Base-by-base conservation (phyloP, 352 stramenopile genomes). In the Pythium diclinum region DNA sequence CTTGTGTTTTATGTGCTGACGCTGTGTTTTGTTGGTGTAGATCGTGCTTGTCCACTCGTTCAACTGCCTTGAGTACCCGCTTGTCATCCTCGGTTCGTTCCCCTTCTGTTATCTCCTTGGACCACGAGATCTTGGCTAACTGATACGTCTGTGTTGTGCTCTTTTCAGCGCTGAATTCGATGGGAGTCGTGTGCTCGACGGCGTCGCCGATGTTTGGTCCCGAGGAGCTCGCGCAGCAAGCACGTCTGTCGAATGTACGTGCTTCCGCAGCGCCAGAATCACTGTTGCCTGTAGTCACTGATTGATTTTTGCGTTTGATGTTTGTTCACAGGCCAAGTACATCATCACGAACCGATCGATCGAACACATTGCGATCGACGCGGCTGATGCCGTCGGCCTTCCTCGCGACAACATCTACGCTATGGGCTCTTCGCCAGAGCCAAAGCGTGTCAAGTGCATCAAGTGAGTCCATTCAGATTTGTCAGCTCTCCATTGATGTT, bases 381-480 rank as follows among this genome's bases (percentile, higher is more conserved):
- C 78, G 13, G 72, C 72, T 1, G 59, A 67, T 28, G 10, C 69
- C n/a, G 68, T 61, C 5, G 63, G 70, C 11, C 48, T 86, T 11
- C 94, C 96, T 16, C 97, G 98, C 58, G 98, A 96, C 78, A 94
- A 98, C 65, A 98, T 98, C 63, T 98, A 98, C 72, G 95, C 88
- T 54, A 81, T 89, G 32, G 84, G 53, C 73, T 94, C 32, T 59
- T 96, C 32, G 71, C 98, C 30, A 9, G 72, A 85, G 69, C 25
- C 80, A 28, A 65, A 75, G 23, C 77, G 88, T 11, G 55, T 97
- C 10, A 63, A 68, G 28, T 67, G 77, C 34, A 79, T 81, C 69
- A 83, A 52, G 46, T 52, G 13, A 6, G 46, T 52, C 19, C 44
- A 17, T 52, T 19, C 2, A n/a, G n/a, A n/a, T 32, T 32, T 6